Evolutionary conservation across 2,329 filamentous ascomycete species (phyloP), one percentile per base, ranked within the genome.

Genomic region (Arthrobotrys sphaeroides): DNA sequence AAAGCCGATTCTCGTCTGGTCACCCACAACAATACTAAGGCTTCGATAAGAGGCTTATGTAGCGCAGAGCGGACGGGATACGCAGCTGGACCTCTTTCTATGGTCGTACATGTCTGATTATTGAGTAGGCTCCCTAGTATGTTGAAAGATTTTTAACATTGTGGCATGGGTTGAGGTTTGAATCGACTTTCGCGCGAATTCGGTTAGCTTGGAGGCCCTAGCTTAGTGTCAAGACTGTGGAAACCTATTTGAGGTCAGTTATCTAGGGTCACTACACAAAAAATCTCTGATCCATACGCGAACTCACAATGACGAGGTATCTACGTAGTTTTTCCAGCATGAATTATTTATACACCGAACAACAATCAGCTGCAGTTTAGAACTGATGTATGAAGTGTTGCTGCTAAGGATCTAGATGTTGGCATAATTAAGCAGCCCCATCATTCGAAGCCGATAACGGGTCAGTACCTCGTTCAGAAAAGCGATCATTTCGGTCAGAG

Each of bases 21-120:
- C 66, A 76, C 73, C 49, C 36, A 73, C 66, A 43, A 47, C 64
- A 76, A 47, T 76, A 76, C 73, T 76, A 60, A 24, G 55, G 42
- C 24, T 43, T 43, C 73, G 73, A 73, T 73, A 67, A 42, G 53
- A 73, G 53, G 73, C 67, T 67, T 73, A 69, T 60, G 49, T 68
- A 73, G 51, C 53, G 66, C 66, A 59, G 53, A 59, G 53, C 53
- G 53, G 18, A 59, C 53, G 53, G 53, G 53, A 59, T 59, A 59
- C 53, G 53, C 36, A 59, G 53, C 16, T n/a, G 6, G 18, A 40
- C 53, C 53, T 59, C 53, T 59, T 59, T 59, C 53, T 59, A 33
- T 59, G 53, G 53, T 59, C 33, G 53, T 59, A 59, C 31, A 59
- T 59, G 33, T 18, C n/a, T 53, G 10, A 5, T 20, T 49, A n/a